phyloP scores from a whole-genome alignment of 2,329 filamentous ascomycete species.

The Chaetomium strumarium region DNA sequence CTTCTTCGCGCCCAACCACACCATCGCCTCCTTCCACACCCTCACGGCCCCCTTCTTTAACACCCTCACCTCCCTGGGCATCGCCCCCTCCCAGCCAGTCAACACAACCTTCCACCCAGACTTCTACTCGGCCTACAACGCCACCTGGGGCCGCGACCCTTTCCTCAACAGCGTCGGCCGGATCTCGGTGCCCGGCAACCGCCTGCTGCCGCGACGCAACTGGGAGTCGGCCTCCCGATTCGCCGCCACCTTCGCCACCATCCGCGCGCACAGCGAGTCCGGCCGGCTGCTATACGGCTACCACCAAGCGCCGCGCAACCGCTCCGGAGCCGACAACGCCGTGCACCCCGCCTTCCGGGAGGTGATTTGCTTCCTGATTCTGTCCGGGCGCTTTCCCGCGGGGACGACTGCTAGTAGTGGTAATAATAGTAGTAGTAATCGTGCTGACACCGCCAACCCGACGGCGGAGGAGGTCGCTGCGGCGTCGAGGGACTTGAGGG shows the following conservation, averaged over 20 bases:
- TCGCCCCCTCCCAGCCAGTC: slow-evolving; percentile 27
- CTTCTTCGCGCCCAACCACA: slow-evolving; percentile 32
- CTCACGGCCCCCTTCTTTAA: slow-evolving; percentile 31
- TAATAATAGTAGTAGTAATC: too few relatives aligned
- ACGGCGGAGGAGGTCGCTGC: slow-evolving; percentile 1
- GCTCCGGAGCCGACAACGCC: slow-evolving; percentile 12
- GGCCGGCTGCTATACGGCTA: slow-evolving; percentile 13
- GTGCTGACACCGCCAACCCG: not conserved
- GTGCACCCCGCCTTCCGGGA: slow-evolving; percentile 10
- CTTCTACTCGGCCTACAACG: slow-evolving; percentile 31
- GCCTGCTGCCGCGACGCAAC: slow-evolving; percentile 18
- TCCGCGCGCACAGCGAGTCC: slow-evolving; percentile 2
- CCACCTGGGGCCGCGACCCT: slow-evolving; percentile 20
- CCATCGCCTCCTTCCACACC: slow-evolving; percentile 26
- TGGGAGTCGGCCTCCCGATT: slow-evolving; percentile 14
- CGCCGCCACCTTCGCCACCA: slow-evolving; percentile 15
- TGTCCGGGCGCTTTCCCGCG: not conserved
- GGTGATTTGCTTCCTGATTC: slow-evolving; percentile 5
- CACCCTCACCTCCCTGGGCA: slow-evolving; percentile 25
- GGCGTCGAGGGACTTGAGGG: slow-evolving; percentile 9
- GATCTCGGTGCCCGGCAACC: slow-evolving; percentile 11
- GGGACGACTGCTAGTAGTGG: too few relatives aligned
- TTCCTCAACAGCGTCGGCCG: slow-evolving; percentile 11
- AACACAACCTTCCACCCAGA: slow-evolving; percentile 28
- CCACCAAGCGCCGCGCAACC: slow-evolving; percentile 17